Conservation (phyloP, 2,329 filamentous ascomycete species). For the Penicillium concentricum region DNA sequence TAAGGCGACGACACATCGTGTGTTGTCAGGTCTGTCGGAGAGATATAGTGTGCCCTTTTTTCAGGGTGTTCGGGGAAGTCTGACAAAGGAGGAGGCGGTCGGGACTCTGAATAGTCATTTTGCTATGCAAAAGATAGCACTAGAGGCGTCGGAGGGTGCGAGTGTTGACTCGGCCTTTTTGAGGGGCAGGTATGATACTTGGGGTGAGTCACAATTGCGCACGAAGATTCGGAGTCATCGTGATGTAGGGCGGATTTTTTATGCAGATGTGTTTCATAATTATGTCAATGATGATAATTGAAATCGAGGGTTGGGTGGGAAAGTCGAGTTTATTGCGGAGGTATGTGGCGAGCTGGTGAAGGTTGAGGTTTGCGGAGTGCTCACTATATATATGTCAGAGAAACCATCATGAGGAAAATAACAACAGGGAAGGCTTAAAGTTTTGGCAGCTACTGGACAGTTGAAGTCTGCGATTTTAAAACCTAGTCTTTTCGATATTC, state of each 20-base stretch:
- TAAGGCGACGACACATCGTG: not conserved
- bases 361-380: no score
- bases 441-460: no score
- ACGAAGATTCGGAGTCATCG: conserved; percentile 56
- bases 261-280: conserved; percentile 49
- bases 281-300: conserved; percentile 31
- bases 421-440: no score
- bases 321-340: not conserved
- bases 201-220: conserved; percentile 56
- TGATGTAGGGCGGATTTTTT: conserved; percentile 50
- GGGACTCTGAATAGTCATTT: conserved; percentile 17
- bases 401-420: no score
- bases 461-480: no score
- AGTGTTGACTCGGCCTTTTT: conserved; percentile 53
- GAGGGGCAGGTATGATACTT: conserved; percentile 52
- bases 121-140: conserved; percentile 25
- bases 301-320: not conserved
- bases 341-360: no score
- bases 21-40: not conserved
- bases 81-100: not conserved
- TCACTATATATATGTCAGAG: no score
- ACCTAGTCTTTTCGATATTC: no score
- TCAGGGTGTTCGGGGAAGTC: not conserved
- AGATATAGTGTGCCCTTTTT: not conserved
- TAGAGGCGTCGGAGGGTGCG: conserved; percentile 34